Evolutionary conservation across 305 asterid genomes (phyloP), one percentile per base, ranked within the genome.

Genomic region (Fraxinus greggii): DNA sequence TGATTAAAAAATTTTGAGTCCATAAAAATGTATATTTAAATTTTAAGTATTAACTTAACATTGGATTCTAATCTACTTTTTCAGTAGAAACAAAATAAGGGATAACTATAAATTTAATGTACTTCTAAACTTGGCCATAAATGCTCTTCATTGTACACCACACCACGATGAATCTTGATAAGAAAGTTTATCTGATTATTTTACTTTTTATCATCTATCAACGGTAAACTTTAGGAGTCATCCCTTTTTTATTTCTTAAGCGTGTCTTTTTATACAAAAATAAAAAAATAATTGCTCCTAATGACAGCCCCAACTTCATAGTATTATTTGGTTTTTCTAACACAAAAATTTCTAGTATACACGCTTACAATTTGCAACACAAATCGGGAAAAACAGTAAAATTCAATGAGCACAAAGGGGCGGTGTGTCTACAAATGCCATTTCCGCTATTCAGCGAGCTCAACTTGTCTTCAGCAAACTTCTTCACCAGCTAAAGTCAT

Each of bases 391-490:
- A 70, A 48, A 42, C 4, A 13, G 31, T 23, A 42, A 45, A 15
- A n/a, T 17, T 26, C 67, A 65, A 36, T 67, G 28, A 78, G 81
- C 72, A 59, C 31, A 78, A 24, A 31, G 4, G 54, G 32, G 24
- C 15, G 40, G 23, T 29, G 12, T 0, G 75, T 69, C 38, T 29
- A 31, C 40, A 69, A 10, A 69, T 69, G 75, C 23, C 40, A 69
- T 69, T 69, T 69, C 75, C 21, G n/a, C 38, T 69, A 32, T 77
- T 15, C 48, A 42, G 15, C 31, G 7, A 3, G 72, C 73, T 73
- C 33, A 48, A 42, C 24, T 80, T 73, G 26, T 77, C 84, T 24
- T 65, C 24, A 35, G 75, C 59, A 59, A 10, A 51, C 83, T 80
- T 31, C 40, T 72, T 51, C 81, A 81, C 67, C 76, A 63, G 73